Base-by-base conservation (phyloP, 331 rosid species). In the Prunus yedoensis region DNA sequence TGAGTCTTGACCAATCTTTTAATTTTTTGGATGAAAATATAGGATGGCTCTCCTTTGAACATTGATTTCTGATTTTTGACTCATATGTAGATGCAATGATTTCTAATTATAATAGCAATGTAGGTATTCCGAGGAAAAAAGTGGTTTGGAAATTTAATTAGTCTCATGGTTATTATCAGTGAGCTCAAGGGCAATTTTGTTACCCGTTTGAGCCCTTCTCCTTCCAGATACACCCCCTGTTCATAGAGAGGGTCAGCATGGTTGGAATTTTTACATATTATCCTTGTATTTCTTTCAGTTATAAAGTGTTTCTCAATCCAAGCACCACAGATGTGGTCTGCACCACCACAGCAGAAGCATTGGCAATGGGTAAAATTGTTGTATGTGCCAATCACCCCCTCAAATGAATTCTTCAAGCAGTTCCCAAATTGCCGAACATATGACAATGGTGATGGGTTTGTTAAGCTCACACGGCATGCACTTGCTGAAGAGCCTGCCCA, bases 251-350 rank as follows among this genome's bases (percentile, higher is more conserved):
- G 70, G 64, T 68, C 69, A 32, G 45, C 25, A 13, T 54, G 47
- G n/a, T 74, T 28, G 52, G 57, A 18, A 21, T 64, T 14, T 60
- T 11, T 75, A 23, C 52, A 66, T 54, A 2, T 68, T 20, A 46
- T 38, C 45, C 74, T 32, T 68, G 46, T 81, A 78, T 53, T 70
- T 80, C 1, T 76, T 45, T 32, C 88, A 94, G 97, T 77, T 94
- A 87, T 82, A 94, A 87, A 83, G 87, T 94, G 81, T 90, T 94
- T 81, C 86, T 89, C 77, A 94, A 94, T 87, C 95, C 99, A 41
- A 94, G 99, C 90, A 90, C 96, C 43, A 92, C 97, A 15, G 99
- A 94, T 20, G 99, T 94, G 82, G 92, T 94, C 59, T 94, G 99
- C 83, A 94, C 99, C 1, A 86, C 99, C 20, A 88, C 97, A 13